Evolutionary conservation across 345 rosid species (phyloP), one percentile per base, ranked within the genome.

Genomic region (Brassica rapa): DNA sequence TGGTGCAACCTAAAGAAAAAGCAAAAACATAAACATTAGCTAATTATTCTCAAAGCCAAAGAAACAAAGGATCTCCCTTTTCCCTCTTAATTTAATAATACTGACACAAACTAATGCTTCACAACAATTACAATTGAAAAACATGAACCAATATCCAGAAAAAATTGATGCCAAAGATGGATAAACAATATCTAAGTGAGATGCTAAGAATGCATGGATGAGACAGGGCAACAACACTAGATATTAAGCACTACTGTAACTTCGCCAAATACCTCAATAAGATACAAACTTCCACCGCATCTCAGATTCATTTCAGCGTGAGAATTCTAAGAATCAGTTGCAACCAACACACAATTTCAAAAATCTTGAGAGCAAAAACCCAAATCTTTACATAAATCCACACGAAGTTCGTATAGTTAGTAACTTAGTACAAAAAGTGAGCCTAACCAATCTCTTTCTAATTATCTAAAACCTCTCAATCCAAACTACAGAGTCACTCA

Each of bases 1-100:
- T 24, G 98, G 97, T 15, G 97, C 86, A 75, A 86, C 89, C 97
- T 93, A 87, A 14, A 79, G 66, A 14, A 8, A 62, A 70, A 53
- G 0, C 25, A 55, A 15, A 73, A 21, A 4, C 33, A 1, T 1
- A 67, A 66, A 4, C 33, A 1, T 1, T 61, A 66, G 15, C 68
- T 32, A 46, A 46, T 67, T 3, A 19, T 8, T 25, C 0, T 67
- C 35, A 59, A 11, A 33, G 25, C 2, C 5, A 64, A 72, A 72
- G 70, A 63, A 46, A 46, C 62, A 72, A 1, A 64, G n/a, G 25
- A 32, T 46, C 29, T 29, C 11, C 21, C 23, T n/a, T 37, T 12
- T 32, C 25, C 24, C 75, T 57, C 66, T 51, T 37, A 14, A 8
- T 11, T 0, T 5, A 62, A 14, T 62, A 62, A 14, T 62, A 62